Evolutionary conservation across 441 rosid species (phyloP), one percentile per base, ranked within the genome.

Genomic region (Erysimum pusillum): DNA sequence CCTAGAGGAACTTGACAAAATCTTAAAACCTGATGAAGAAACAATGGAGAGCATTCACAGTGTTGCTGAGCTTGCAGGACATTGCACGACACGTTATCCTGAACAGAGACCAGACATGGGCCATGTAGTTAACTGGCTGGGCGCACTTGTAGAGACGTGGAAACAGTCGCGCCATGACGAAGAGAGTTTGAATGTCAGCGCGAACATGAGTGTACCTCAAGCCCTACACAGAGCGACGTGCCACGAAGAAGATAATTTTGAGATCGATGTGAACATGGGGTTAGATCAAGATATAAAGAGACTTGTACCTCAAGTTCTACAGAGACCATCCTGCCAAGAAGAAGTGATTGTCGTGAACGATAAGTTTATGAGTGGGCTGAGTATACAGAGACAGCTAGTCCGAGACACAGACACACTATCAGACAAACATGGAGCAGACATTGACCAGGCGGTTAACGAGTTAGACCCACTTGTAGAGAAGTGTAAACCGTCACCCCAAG

Each of bases 51-150:
- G 90, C 78, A 84, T 89, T n/a, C 45, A 69, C 69, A 82, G 73
- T 41, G 93, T 89, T 32, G 86, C 84, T 7, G 90, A 89, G 79
- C 85, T 89, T 34, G 87, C 90, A 5, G 90, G 90, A 18, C 88
- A 87, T 31, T 89, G 93, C 84, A 89, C 93, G 25, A 22, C 1
- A 22, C 25, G 25, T 22, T 22, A 22, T 14, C 89, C 93, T 9
- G 68, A 73, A 51, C 93, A 87, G 69, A 81, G 89, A 72, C 93
- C 93, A 1, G 90, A 87, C 65, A 87, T 89, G 93, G 90, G 93
- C n/a, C 89, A 89, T 13, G 90, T 87, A 0, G 93, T 89, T 25
- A 89, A 87, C 49, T 80, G 83, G 17, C 44, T 89, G 20, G 84
- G 84, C 34, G 88, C 90, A 1, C 86, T 89, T 0, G 88, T 89